Base-by-base conservation (phyloP, 345 rosid species). In the Eucalyptus polyanthemos region DNA sequence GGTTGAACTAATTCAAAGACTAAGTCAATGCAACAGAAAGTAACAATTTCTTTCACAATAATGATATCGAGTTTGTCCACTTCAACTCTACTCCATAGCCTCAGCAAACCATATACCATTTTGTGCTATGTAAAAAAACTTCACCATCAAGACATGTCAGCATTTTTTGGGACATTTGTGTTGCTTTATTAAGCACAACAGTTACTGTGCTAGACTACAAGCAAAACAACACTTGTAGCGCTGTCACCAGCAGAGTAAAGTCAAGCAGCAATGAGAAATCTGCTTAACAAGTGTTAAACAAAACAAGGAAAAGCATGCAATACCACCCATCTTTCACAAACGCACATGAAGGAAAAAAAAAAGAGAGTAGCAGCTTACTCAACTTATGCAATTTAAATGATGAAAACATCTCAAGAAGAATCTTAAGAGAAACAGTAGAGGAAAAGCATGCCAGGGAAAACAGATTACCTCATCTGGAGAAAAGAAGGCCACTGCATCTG, bases 401-500 rank as follows among this genome's bases (percentile, higher is more conserved):
- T 25, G 87, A 86, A 47, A 86, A 86, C 44, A 50, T 50, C 87
- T 50, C 42, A 51, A 86, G 45, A 50, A 34, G n/a, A 86, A 60
- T 31, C 67, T 47, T n/a, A 54, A 53, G 47, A 31, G 88, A 86
- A 60, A 86, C 6, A 37, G 21, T 76, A 76, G 47, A 76, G 83
- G 47, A 76, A 37, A 76, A 76, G 83, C 27, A 37, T 76, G 83
- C 42, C 83, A 37, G 83, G 83, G 15, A 76, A 47, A 88, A 51
- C 37, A 10, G 44, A 86, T 92, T 94, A 97, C 98, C 98, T 98
- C 99, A 91, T 98, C 98, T 5, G 98, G 96, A 80, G 99, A 98
- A 94, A 97, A 98, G 95, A 98, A 97, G 14, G 98, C 98, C 87
- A 95, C 97, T 15, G 99, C 96, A 95, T 97, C 98, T 19, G 99